A percentile compares a stretch with the other conserved stretches of the same genome.
Conservation (phyloP, 164 flowering plant species). For the Berberis vulgaris region DNA sequence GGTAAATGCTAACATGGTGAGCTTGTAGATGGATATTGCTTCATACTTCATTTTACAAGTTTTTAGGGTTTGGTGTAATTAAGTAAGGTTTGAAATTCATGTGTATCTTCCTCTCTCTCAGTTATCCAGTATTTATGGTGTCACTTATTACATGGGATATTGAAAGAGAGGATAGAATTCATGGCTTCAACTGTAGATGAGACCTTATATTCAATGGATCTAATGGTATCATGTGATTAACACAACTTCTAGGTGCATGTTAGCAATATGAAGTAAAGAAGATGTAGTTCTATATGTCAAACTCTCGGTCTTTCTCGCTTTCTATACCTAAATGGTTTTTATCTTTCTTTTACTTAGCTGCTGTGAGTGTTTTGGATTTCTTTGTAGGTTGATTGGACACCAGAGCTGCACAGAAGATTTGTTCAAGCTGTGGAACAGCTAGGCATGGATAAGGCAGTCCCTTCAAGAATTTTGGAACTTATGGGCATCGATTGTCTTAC, state of each 20-base stretch:
- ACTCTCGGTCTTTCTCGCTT: too few species aligned
- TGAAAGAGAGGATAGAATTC: background rate
- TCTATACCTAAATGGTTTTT: too few species aligned
- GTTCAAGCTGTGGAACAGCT: slow-evolving; percentile 99
- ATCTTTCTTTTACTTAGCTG: too few species aligned
- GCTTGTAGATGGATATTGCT: background rate
- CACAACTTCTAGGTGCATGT: background rate
- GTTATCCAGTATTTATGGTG: background rate
- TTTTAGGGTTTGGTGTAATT: background rate
- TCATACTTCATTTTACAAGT: background rate
- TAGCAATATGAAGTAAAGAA: background rate
- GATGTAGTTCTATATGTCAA: too few species aligned
- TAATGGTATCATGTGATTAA: background rate
- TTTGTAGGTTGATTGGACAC: slow-evolving; percentile 98
- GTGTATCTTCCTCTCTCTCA: slow-evolving; percentile 2
- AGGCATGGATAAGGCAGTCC: slow-evolving; percentile 97
- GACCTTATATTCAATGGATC: background rate
- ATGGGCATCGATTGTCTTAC: slow-evolving; percentile 98
- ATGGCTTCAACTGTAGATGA: background rate
- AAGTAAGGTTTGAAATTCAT: background rate
- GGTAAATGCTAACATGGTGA: slow-evolving; percentile 12
- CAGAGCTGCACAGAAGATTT: slow-evolving; percentile 83
- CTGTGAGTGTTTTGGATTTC: slow-evolving; percentile 13
- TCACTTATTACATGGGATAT: slow-evolving; percentile 7
- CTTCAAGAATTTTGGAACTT: slow-evolving; percentile 88